Evolutionary conservation across 306 rosid genomes (phyloP).

Genomic region (Pueraria montana): DNA sequence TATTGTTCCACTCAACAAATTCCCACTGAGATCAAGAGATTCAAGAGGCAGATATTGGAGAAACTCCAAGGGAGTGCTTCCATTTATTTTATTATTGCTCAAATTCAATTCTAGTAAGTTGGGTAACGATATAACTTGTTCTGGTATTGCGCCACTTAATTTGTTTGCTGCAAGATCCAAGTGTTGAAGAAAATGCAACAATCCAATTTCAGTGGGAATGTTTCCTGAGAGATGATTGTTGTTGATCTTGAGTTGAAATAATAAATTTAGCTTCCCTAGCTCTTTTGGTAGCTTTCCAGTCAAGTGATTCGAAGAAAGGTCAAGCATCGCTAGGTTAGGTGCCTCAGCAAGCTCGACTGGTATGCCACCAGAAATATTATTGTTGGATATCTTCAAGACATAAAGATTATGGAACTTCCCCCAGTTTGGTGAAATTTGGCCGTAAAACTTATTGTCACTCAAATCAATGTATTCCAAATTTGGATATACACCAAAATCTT

Average conservation of each 20-base stretch:
- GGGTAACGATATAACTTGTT: background rate
- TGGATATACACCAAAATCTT: conserved; percentile 51
- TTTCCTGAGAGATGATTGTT: background rate
- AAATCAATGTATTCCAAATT: background rate
- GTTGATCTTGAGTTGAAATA: too few relatives aligned
- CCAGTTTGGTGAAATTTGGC: conserved; percentile 29
- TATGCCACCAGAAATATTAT: too few relatives aligned
- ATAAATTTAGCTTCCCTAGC: too few relatives aligned
- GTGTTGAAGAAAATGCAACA: background rate
- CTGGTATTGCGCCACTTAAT: background rate
- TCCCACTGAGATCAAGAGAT: background rate
- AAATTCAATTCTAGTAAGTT: background rate
- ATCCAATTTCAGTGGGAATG: background rate
- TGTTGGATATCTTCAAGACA: too few relatives aligned
- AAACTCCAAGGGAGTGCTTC: background rate
- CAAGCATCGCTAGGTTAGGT: too few relatives aligned
- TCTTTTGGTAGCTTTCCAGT: too few relatives aligned
- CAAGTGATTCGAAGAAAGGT: too few relatives aligned
- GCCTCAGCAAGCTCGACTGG: too few relatives aligned
- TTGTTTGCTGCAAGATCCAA: background rate
- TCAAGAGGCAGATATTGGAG: background rate
- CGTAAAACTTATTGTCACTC: conserved; percentile 36
- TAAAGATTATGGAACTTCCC: too few relatives aligned
- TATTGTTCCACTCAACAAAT: background rate
- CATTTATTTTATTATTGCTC: background rate